Conservation (phyloP, 1,284 basidiomycete genomes). For the Moesziomyces sp. region DNA sequence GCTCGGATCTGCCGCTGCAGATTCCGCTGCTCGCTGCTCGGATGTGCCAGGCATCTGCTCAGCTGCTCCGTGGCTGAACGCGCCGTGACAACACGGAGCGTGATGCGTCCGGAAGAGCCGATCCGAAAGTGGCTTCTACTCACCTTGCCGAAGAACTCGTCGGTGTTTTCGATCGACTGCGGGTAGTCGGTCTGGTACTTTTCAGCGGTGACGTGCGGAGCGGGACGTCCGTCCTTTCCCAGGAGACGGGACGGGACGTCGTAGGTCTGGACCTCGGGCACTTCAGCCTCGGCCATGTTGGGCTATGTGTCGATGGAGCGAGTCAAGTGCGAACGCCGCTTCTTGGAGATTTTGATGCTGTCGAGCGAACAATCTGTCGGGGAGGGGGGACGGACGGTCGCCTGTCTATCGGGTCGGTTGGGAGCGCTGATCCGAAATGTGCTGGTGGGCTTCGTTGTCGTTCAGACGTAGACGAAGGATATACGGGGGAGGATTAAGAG, state of each 20-base stretch:
- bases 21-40: too few relatives aligned
- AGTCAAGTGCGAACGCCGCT: neutral
- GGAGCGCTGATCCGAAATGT: too few relatives aligned
- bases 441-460: too few relatives aligned
- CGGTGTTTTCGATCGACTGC: conserved; percentile 53
- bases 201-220: conserved; percentile 51
- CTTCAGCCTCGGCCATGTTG: conserved; percentile 44
- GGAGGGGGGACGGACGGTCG: neutral
- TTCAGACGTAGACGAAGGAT: too few relatives aligned
- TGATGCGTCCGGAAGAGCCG: neutral
- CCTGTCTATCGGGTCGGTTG: neutral
- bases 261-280: conserved; percentile 46
- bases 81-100: too few relatives aligned
- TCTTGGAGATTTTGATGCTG: neutral
- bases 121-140: conserved; percentile 9
- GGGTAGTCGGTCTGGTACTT: conserved; percentile 55
- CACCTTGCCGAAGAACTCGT: conserved; percentile 61
- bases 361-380: too few relatives aligned
- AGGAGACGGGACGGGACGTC: conserved; percentile 55
- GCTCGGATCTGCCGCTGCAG: too few relatives aligned
- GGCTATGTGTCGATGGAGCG: neutral
- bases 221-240: conserved; percentile 55
- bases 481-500: too few relatives aligned
- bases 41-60: too few relatives aligned
- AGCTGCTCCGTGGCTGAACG: too few relatives aligned